Percentiles rank a stretch among this genome's conserved stretches.
Conservation (phyloP, 768 basidiomycete species). For the Lentinula detonsa region DNA sequence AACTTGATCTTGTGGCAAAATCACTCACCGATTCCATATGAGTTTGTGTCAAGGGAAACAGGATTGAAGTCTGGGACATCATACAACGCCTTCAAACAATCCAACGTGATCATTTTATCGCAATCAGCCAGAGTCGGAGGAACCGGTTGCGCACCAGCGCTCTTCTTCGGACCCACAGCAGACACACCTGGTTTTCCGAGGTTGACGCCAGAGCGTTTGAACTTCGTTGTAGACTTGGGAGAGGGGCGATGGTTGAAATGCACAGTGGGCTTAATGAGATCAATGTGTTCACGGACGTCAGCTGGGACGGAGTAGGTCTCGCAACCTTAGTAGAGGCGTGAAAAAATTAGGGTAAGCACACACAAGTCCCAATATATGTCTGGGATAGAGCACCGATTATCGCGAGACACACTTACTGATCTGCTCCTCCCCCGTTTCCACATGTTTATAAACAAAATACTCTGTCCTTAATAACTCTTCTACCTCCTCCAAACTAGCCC, state of each 20-base stretch:
- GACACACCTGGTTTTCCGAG: conserved; percentile 14
- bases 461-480: conserved; percentile 36
- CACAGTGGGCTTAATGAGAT: conserved; percentile 39
- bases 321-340: conserved; percentile 19
- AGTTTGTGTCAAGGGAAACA: conserved; percentile 22
- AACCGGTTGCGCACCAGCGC: conserved; percentile 11
- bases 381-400: too few relatives aligned
- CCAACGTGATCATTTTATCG: conserved; percentile 30
- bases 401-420: conserved; percentile 19
- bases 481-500: conserved; percentile 34
- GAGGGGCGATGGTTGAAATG: conserved; percentile 27
- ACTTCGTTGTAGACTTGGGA: conserved; percentile 5
- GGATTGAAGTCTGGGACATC: conserved; percentile 24
- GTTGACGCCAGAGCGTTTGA: conserved; percentile 5
- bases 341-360: neutral
- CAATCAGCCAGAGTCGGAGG: conserved; percentile 20
- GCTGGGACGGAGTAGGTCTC: conserved; percentile 34
- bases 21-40: conserved; percentile 29
- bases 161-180: conserved; percentile 12
- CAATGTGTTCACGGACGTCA: conserved; percentile 29
- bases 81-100: conserved; percentile 35
- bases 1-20: neutral
- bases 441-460: conserved; percentile 34
- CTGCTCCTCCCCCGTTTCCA: conserved; percentile 26
- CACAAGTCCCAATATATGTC: neutral